phyloP scores from a whole-genome alignment of 768 basidiomycete species.

The Fomitopsis serialis region DNA sequence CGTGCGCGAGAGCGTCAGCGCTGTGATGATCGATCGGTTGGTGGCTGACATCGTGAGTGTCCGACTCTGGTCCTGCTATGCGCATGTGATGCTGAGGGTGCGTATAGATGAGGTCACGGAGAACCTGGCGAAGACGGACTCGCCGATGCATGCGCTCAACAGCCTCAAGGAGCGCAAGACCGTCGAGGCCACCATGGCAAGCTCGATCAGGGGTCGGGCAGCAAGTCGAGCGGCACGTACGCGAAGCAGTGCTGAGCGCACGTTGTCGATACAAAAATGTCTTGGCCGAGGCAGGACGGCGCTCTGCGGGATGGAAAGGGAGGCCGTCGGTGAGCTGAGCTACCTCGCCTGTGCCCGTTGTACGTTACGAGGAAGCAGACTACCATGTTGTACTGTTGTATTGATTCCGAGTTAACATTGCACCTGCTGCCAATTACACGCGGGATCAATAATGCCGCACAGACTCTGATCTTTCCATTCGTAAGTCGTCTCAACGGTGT shows the following conservation, averaged over 20 bases:
- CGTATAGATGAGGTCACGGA: constrained; percentile 61
- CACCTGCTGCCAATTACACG: too few relatives aligned
- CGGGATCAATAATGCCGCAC: too few relatives aligned
- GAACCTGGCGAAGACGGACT: constrained; percentile 40
- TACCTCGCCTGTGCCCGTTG: too few relatives aligned
- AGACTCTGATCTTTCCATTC: too few relatives aligned
- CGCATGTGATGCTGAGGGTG: not conserved
- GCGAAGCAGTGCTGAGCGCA: constrained; percentile 55
- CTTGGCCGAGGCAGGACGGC: too few relatives aligned
- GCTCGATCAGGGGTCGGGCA: constrained; percentile 44
- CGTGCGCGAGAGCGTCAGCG: constrained; percentile 49
- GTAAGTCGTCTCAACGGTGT: too few relatives aligned
- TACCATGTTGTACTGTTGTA: too few relatives aligned
- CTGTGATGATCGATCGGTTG: constrained; percentile 46
- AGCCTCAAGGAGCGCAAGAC: constrained; percentile 28
- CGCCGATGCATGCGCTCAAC: constrained; percentile 48
- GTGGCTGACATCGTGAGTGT: constrained; percentile 60
- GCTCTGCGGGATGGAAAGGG: too few relatives aligned
- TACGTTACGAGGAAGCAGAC: too few relatives aligned
- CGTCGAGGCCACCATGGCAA: constrained; percentile 38
- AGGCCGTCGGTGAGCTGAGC: too few relatives aligned
- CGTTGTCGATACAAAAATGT: not conserved
- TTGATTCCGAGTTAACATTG: too few relatives aligned
- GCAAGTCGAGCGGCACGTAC: constrained; percentile 53
- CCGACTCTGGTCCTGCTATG: not conserved